These are phyloP conservation scores for Hymenoscyphus fraxineus DNA, from an alignment of 2,329 filamentous ascomycete species.

Conservation along the genomic window DNA sequence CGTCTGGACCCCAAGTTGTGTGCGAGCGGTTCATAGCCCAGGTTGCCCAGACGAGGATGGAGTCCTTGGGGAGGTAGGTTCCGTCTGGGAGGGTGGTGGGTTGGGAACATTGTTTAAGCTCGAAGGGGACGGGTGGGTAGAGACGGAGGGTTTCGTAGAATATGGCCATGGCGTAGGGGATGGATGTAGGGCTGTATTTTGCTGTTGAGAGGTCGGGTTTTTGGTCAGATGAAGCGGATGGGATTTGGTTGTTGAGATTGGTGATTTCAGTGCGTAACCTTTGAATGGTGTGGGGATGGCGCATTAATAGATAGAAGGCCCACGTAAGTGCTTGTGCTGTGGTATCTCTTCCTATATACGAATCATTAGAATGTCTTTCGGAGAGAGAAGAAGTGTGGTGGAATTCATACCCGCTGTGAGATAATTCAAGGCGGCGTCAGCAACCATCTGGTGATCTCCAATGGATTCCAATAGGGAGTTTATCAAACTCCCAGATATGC, in stretches of 20 bases:
- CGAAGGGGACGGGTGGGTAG: constrained; percentile 62
- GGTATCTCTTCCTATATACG: constrained; percentile 51
- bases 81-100: constrained; percentile 56
- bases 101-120: constrained; percentile 57
- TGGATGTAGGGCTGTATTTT: constrained; percentile 31
- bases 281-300: constrained; percentile 41
- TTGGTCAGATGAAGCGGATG: constrained; percentile 15
- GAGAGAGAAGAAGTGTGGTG: background rate
- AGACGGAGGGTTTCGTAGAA: constrained; percentile 61
- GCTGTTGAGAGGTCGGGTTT: constrained; percentile 17
- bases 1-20: constrained; percentile 54
- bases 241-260: constrained; percentile 3
- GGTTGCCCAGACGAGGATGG: constrained; percentile 59
- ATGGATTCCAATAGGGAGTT: constrained; percentile 57
- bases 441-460: constrained; percentile 51
- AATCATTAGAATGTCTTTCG: background rate
- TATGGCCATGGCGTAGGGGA: constrained; percentile 57
- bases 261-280: constrained; percentile 44
- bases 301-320: constrained; percentile 58
- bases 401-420: constrained; percentile 49
- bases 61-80: constrained; percentile 50
- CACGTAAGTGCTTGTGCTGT: constrained; percentile 63
- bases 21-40: constrained; percentile 61
- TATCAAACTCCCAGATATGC: constrained; percentile 53
- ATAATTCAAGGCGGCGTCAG: constrained; percentile 63